Evolutionary conservation across 306 rosid species (phyloP).

Genomic region (Rosa multiflora): DNA sequence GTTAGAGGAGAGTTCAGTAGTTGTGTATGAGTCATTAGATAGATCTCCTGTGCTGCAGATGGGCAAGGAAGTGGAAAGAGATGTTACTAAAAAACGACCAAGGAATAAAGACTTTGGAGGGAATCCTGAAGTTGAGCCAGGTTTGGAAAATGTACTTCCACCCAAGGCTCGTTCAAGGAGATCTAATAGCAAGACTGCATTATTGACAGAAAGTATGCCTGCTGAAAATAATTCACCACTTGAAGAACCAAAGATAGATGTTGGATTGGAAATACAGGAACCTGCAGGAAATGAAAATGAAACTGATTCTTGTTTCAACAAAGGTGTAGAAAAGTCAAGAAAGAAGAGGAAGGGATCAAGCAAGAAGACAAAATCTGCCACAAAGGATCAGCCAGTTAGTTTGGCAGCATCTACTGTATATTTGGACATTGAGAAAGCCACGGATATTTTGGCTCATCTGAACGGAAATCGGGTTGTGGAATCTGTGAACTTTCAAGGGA

Average conservation of each 20-base stretch:
- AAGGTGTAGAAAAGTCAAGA: slow-evolving; percentile 1
- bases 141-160: background rate
- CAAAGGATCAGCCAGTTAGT: background rate
- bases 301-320: background rate
- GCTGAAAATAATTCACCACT: background rate
- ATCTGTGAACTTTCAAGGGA: background rate
- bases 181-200: background rate
- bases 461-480: background rate
- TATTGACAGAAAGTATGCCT: background rate
- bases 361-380: background rate
- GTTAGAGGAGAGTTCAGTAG: slow-evolving; percentile 5
- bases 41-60: background rate
- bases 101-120: background rate
- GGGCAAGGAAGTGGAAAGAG: background rate
- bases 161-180: background rate
- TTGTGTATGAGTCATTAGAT: slow-evolving; percentile 1
- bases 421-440: background rate
- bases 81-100: background rate
- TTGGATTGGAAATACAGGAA: background rate
- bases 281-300: background rate
- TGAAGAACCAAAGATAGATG: slow-evolving; percentile 12
- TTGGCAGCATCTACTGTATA: slow-evolving; percentile 8
- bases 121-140: background rate
- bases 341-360: slow-evolving; percentile 10
- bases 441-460: background rate